A percentile compares a stretch with the other conserved stretches of the same genome.
Conservation (phyloP, 305 asterid species). For the Fraxinus platypoda region DNA sequence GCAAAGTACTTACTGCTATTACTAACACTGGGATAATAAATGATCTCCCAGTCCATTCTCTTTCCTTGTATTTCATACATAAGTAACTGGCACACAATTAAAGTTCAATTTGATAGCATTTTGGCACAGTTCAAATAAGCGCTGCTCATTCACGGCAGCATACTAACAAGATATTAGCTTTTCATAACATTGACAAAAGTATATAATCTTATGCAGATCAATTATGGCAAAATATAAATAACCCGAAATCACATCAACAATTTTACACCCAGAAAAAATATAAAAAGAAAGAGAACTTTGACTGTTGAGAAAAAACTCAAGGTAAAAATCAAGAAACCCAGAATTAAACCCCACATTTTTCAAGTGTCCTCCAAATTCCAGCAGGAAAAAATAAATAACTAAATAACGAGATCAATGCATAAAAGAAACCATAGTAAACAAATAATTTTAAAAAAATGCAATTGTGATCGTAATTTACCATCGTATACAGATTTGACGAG, state of each 20-base stretch:
- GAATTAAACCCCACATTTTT: not conserved
- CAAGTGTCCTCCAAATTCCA: not conserved
- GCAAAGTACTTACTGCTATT: not conserved
- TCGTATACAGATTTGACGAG: slow-evolving; percentile 87
- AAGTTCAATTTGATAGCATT: not conserved
- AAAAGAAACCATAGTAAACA: not conserved
- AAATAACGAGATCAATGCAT: slow-evolving; percentile 7
- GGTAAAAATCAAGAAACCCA: not conserved
- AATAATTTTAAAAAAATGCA: not conserved
- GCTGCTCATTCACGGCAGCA: not conserved
- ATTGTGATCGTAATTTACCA: slow-evolving; percentile 30
- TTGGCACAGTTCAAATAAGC: not conserved
- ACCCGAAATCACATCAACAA: not conserved
- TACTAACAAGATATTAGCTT: not conserved
- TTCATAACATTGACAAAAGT: not conserved
- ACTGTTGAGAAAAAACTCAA: not conserved
- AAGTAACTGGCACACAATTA: not conserved
- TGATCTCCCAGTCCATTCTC: not conserved
- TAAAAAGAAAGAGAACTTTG: not conserved
- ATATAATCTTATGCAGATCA: not conserved
- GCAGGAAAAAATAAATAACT: not conserved
- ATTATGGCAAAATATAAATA: not conserved
- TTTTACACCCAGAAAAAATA: not conserved
- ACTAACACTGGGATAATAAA: not conserved
- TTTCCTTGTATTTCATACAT: not conserved